These are phyloP conservation scores for Entomortierella beljakovae DNA, from an alignment of 192 early-diverging fungal species.

Conservation along the genomic window DNA sequence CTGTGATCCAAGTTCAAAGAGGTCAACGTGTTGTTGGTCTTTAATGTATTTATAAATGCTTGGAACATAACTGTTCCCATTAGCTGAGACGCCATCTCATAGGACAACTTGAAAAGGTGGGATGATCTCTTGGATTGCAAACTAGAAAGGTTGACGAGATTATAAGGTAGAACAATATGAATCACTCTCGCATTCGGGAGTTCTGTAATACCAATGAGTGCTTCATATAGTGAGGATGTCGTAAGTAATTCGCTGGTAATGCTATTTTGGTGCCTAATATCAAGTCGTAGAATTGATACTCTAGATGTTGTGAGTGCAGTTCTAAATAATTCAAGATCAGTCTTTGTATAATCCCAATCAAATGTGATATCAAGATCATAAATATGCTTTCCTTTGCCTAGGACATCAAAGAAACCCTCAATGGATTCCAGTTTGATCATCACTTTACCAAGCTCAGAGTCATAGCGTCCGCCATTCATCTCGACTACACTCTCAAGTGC, in stretches of 20 bases:
- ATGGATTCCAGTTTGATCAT: background rate
- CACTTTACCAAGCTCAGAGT: background rate
- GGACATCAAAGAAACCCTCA: too few relatives aligned
- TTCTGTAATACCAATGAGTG: background rate
- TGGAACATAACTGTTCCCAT: background rate
- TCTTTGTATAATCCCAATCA: background rate
- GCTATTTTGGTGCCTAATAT: background rate
- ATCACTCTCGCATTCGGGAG: background rate
- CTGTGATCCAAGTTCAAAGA: background rate
- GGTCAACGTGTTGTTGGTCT: background rate
- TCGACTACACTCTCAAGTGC: background rate
- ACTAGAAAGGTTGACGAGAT: too few relatives aligned
- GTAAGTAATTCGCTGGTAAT: background rate
- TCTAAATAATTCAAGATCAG: constrained; percentile 9
- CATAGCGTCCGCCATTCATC: background rate
- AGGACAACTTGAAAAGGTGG: background rate
- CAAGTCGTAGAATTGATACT: constrained; percentile 5
- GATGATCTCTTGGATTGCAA: too few relatives aligned
- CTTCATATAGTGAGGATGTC: constrained; percentile 2
- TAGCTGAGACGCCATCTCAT: background rate
- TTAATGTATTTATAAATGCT: too few relatives aligned
- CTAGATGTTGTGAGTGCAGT: constrained; percentile 3
- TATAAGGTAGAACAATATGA: background rate
- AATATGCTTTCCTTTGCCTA: too few relatives aligned
- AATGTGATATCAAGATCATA: background rate